Evolutionary conservation across 2,329 filamentous ascomycete species (phyloP).

Genomic region (Diplodia seriata): DNA sequence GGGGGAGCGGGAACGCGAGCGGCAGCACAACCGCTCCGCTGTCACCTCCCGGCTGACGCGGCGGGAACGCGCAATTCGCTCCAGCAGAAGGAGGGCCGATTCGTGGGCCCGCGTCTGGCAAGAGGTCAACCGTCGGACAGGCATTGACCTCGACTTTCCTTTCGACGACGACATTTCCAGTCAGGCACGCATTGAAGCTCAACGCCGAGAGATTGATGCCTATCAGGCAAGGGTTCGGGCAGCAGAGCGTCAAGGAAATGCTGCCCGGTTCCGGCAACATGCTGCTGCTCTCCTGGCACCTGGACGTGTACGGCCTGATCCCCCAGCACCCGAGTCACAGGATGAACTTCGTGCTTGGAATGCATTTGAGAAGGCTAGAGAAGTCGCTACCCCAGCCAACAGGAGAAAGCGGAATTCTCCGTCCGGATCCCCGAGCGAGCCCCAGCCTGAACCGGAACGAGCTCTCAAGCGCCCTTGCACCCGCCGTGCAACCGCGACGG

Average conservation of each 20-base stretch:
- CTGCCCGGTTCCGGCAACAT: conserved; percentile 73
- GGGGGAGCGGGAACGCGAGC: conserved; percentile 41
- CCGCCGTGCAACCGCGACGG: conserved; percentile 66
- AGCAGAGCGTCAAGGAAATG: conserved; percentile 78
- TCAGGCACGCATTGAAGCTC: conserved; percentile 36
- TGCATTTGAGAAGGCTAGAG: conserved; percentile 83
- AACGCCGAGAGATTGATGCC: conserved; percentile 66
- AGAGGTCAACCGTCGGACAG: conserved; percentile 79
- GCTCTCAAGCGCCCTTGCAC: conserved; percentile 89
- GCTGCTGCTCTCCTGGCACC: conserved; percentile 66
- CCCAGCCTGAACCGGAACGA: conserved; percentile 72
- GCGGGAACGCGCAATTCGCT: conserved; percentile 31
- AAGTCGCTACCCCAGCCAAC: conserved; percentile 57
- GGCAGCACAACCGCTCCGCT: conserved; percentile 41
- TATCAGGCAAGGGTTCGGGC: conserved; percentile 88
- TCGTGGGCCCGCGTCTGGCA: conserved; percentile 84
- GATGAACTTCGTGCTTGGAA: conserved; percentile 90
- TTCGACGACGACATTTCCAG: conserved; percentile 70
- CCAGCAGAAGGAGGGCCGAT: conserved; percentile 35
- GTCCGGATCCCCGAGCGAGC: conserved; percentile 73
- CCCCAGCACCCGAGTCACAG: conserved; percentile 71
- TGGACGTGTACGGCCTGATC: conserved; percentile 43
- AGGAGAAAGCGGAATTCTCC: conserved; percentile 80
- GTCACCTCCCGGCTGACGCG: conserved; percentile 43
- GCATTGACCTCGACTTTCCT: conserved; percentile 83